Evolutionary conservation across 1,139 yeast species (phyloP).

Genomic region (Maudiozyma humilis): DNA sequence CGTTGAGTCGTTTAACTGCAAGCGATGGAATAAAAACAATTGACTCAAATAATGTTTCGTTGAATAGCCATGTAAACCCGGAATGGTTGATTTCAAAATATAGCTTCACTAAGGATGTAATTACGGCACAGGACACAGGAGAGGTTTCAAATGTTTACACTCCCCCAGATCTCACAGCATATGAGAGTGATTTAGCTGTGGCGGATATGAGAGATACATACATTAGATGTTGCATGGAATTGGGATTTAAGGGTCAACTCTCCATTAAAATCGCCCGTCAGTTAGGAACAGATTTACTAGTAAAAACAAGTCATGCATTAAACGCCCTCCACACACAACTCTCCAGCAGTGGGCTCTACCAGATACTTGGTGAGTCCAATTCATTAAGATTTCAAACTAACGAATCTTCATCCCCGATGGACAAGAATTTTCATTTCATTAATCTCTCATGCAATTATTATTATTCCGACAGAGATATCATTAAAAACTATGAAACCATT

Average conservation of each 20-base stretch:
- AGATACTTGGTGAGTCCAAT: constrained; percentile 38
- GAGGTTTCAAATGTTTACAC: constrained; percentile 39
- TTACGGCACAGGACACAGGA: constrained; percentile 34
- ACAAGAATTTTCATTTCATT: constrained; percentile 34
- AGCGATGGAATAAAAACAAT: constrained; percentile 46
- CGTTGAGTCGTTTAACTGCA: constrained; percentile 38
- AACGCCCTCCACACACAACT: constrained; percentile 36
- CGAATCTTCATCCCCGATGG: constrained; percentile 26
- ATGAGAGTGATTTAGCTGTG: constrained; percentile 22
- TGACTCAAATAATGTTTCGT: constrained; percentile 39
- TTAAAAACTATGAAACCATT: constrained; percentile 53
- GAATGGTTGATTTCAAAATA: constrained; percentile 42
- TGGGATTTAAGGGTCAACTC: constrained; percentile 39
- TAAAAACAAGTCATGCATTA: constrained; percentile 24
- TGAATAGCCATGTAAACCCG: constrained; percentile 51
- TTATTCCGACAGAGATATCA: constrained; percentile 55
- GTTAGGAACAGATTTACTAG: constrained; percentile 9
- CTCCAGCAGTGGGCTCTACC: constrained; percentile 33
- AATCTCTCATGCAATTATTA: constrained; percentile 51
- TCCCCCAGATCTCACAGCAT: constrained; percentile 51
- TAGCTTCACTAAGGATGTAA: constrained; percentile 34
- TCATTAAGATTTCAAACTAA: constrained; percentile 3
- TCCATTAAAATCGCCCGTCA: constrained; percentile 17
- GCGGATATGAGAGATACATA: constrained; percentile 37
- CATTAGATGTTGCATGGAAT: constrained; percentile 43